Base-by-base conservation (phyloP, 768 basidiomycete genomes). In the Suillus fuscotomentosus region DNA sequence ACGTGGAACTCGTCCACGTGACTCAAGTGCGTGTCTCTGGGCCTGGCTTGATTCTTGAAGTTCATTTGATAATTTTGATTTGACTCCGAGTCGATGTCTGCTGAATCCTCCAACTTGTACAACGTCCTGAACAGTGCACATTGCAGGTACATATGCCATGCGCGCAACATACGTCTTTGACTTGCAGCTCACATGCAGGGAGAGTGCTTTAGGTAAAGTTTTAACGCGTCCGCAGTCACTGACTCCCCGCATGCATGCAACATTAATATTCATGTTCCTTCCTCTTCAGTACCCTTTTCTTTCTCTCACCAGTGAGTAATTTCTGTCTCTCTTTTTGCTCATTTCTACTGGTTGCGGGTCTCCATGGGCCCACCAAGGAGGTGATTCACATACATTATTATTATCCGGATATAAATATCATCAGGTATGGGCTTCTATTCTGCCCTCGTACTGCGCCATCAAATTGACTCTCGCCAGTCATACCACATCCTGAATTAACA, bases 1-100 rank as follows among this genome's bases (percentile, higher is more conserved):
- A 75, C 74, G 74, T 75, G 74, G 75, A 77, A 64, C 57, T 76
- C 41, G 24, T n/a, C 17, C 74, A 75, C 75, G 73, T 75, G 71
- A 36, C 55, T 31, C 31, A 31, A 7, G 31, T 31, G 31, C 31
- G 31, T 27, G 27, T 27, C 3, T 27, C 27, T 27, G 27, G 27
- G 27, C 27, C 27, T 4, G 27, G 5, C 5, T 6, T n/a, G n/a
- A n/a, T n/a, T 6, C 31, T 31, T 31, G 31, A 31, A 31, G 31
- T 31, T 31, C 31, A 31, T 31, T 6, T n/a, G n/a, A n/a, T n/a
- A n/a, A 24, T 24, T 1, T 27, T 31, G 31, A 31, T 31, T 31
- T 31, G 31, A 39, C 42, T 17, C 41, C 7, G 42, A 43, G 6
- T 43, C 17, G 1, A 20, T 45, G 20, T n/a, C 20, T n/a, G n/a